Base-by-base conservation (phyloP, 78 protist genomes). In the Dictyostelium intermedium region DNA sequence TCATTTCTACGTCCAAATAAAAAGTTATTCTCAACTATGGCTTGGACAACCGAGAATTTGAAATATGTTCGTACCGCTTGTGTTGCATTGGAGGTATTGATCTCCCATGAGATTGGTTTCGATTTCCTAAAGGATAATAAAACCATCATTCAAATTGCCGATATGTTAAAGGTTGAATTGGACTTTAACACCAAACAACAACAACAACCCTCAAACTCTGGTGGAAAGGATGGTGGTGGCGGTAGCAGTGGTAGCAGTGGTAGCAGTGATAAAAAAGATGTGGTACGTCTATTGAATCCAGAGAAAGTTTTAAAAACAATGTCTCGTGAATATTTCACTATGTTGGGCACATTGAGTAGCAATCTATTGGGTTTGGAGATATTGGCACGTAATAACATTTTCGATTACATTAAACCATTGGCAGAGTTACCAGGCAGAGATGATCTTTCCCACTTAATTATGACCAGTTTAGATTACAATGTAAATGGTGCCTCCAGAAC, bases 271-370 rank as follows among this genome's bases (percentile, higher is more conserved):
- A 76, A 56, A 16, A 3, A 72, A 30, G n/a, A 74, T 11, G 37
- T 25, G 4, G 56, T 72, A 5, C 69, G 96, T 47, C 74, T 85
- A 7, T 63, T 92, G 10, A 70, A 78, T 23, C 85, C 91, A 2
- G 96, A 92, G 25, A 92, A 84, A 23, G 91, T 92, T 25, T 76
- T 84, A 5, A 92, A 92, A 72, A 92, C 91, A 8, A 92, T 92
- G 96, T 82, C 96, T 8, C 32, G 92, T n/a, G 96, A 92, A 41
- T 92, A 92, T 13, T 92, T 92, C n/a, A 92, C 96, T 11, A 92
- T 92, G 87, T 70, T 92, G 63, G 96, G 96, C 2, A 92, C 92
- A 16, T 32, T 92, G 0, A 61, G 82, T 35, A 27, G 69, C 1
- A 82, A 81, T 45, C 63, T 61, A 39, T 50, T 60, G 16, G 96